Base-by-base conservation (phyloP, 805 yeast genomes). In the Candida maesae region DNA sequence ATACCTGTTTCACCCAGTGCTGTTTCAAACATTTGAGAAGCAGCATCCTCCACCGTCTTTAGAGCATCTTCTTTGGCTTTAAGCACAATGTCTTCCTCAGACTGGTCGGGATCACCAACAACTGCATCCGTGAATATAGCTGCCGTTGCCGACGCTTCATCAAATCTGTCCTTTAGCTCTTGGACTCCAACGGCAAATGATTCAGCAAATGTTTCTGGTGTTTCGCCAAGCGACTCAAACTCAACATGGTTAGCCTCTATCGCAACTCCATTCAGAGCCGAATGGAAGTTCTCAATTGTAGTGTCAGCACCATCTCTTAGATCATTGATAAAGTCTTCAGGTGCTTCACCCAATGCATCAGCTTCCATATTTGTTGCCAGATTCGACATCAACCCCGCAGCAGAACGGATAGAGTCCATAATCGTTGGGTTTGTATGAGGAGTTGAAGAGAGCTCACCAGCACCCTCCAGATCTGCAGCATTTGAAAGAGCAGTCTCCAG, bases 1-100 rank as follows among this genome's bases (percentile, higher is more conserved):
- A 32, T 24, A 8, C 39, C 44, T 5, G 50, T 33, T 17, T 50
- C 50, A 23, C 50, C 51, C 5, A 46, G 32, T 1, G 49, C 47
- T 11, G 46, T 41, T n/a, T 48, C 45, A 28, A 45, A 38, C 39
- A 35, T 39, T 7, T 39, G 33, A 20, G 47, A 41, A 10, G 40
- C 38, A 17, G 28, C 21, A 8, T 39, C 33, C 4, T 31, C 15
- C 15, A 25, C 31, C 7, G 33, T 34, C 11, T 23, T 32, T 16
- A 30, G 5, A 16, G 15, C 19, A 11, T 28, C 40, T 21, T 36
- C 36, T 7, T 11, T 25, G 3, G 36, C 37, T 8, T 35, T 19
- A 7, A 5, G 18, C 23, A 19, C 18, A 24, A 13, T 15, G 3
- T 30, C 29, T 9, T 28, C 33, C 12, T 36, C 32, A 2, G 21